Percentiles rank a stretch among this genome's conserved stretches.
These are phyloP conservation scores for Lachancea thermotolerans DNA, from an alignment of 805 yeast genomes.

Conservation along the genomic window DNA sequence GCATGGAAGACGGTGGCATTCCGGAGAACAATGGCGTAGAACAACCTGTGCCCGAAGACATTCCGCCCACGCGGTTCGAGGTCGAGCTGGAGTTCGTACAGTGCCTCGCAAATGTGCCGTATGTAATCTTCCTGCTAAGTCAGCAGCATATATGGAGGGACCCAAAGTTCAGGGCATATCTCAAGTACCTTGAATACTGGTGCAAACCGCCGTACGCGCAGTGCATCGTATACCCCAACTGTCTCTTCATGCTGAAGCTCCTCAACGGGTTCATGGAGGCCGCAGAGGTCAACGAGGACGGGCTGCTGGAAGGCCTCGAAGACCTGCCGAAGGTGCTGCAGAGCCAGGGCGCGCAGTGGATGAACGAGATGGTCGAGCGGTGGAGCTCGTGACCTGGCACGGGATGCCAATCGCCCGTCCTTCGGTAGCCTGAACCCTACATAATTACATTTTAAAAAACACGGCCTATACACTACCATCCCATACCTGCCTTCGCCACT, in stretches of 20 bases:
- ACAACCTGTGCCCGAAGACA: conserved; percentile 3
- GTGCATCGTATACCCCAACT: conserved; percentile 63
- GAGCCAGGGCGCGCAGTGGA: conserved; percentile 32
- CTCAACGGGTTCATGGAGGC: conserved; percentile 31
- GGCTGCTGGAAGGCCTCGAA: conserved; percentile 41
- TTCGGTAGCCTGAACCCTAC: no score
- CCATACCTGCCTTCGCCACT: no score
- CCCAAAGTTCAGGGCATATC: conserved; percentile 59
- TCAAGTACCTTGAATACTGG: conserved; percentile 85
- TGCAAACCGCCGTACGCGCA: conserved; percentile 56
- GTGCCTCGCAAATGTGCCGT: conserved; percentile 83
- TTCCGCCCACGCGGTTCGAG: conserved; percentile 45
- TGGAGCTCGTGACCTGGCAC: conserved; percentile 36
- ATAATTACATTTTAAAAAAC: no score
- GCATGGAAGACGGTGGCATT: conserved; percentile 1
- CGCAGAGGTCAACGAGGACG: conserved; percentile 38
- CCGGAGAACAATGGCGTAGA: neutral
- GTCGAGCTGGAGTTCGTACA: conserved; percentile 66
- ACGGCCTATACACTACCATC: no score
- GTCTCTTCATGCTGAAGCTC: conserved; percentile 71
- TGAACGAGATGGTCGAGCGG: conserved; percentile 70
- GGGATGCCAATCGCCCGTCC: neutral
- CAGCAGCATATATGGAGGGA: conserved; percentile 72
- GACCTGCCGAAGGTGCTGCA: conserved; percentile 47
- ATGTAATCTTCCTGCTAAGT: conserved; percentile 69